Percentiles rank a stretch among this genome's conserved stretches.
Conservation (phyloP, 2,329 filamentous ascomycete species). For the Alternaria tenuissima region DNA sequence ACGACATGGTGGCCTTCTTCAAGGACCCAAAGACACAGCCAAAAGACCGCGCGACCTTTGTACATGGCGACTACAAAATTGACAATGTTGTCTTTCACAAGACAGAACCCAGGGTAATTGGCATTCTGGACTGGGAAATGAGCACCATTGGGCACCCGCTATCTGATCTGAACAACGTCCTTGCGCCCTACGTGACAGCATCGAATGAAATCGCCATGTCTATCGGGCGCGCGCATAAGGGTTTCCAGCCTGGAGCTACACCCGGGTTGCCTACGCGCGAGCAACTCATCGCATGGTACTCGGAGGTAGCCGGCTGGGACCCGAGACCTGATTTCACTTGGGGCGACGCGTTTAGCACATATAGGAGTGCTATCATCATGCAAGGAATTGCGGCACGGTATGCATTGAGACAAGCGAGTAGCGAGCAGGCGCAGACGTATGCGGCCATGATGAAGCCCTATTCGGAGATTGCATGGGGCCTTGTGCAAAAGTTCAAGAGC, state of each 20-base stretch:
- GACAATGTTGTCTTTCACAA: constrained; percentile 76
- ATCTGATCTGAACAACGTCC: constrained; percentile 85
- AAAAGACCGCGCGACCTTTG: constrained; percentile 76
- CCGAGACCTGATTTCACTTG: constrained; percentile 67
- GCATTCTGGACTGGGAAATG: constrained; percentile 94
- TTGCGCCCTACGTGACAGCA: constrained; percentile 57
- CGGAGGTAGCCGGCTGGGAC: constrained; percentile 74
- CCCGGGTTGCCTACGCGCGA: constrained; percentile 71
- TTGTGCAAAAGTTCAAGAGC: constrained; percentile 65
- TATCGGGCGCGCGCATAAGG: constrained; percentile 53
- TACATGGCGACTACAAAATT: constrained; percentile 96
- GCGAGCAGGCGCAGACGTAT: constrained; percentile 78
- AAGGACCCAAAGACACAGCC: constrained; percentile 73
- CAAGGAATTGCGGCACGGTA: constrained; percentile 94
- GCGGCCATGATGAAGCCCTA: constrained; percentile 73
- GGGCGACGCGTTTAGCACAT: constrained; percentile 70
- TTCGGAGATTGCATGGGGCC: constrained; percentile 79
- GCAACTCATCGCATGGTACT: constrained; percentile 72
- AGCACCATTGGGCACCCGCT: constrained; percentile 96
- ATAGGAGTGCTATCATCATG: constrained; percentile 69
- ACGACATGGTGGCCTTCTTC: constrained; percentile 83
- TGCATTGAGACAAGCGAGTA: constrained; percentile 87
- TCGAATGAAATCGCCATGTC: constrained; percentile 47
- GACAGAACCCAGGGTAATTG: constrained; percentile 86
- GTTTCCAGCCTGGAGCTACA: constrained; percentile 69